Percentiles rank a stretch among this genome's conserved stretches.
These are phyloP conservation scores for Madurella mycetomatis DNA, from an alignment of 2,329 filamentous ascomycete species.

Conservation along the genomic window DNA sequence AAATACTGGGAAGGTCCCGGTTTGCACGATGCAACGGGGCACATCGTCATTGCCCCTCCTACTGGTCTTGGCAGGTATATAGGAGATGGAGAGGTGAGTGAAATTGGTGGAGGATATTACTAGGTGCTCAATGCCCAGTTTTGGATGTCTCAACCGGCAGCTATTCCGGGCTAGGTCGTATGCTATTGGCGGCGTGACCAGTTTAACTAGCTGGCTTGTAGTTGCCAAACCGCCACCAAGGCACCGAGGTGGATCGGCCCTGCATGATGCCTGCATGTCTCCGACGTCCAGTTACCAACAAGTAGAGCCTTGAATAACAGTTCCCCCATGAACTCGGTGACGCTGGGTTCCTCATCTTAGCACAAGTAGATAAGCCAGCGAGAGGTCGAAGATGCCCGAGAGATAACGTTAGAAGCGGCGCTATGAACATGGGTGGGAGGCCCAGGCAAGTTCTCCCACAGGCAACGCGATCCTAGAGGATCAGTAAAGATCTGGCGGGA, in stretches of 20 bases:
- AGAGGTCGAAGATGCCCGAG: too few species aligned
- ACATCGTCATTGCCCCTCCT: conserved; percentile 5
- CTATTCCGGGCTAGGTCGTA: too few species aligned
- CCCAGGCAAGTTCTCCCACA: too few species aligned
- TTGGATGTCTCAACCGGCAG: background rate
- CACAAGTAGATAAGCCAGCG: too few species aligned
- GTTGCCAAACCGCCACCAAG: background rate
- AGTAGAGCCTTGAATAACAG: too few species aligned
- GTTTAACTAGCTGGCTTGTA: conserved; percentile 1
- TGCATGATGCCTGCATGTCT: background rate
- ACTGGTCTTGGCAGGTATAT: conserved; percentile 9
- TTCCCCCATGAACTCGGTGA: too few species aligned
- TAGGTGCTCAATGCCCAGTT: background rate
- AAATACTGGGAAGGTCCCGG: background rate
- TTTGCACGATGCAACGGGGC: background rate
- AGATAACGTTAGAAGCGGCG: too few species aligned
- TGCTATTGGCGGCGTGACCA: conserved; percentile 2
- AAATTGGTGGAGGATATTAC: too few species aligned
- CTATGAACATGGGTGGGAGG: too few species aligned
- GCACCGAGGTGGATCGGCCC: background rate
- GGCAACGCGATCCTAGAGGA: too few species aligned
- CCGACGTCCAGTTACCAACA: too few species aligned
- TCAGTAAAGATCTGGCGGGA: background rate
- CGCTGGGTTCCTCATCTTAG: too few species aligned
- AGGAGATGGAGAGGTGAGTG: background rate